Base-by-base conservation (phyloP, 2,329 filamentous ascomycete species). In the Ophiostoma novo-ulmi region DNA sequence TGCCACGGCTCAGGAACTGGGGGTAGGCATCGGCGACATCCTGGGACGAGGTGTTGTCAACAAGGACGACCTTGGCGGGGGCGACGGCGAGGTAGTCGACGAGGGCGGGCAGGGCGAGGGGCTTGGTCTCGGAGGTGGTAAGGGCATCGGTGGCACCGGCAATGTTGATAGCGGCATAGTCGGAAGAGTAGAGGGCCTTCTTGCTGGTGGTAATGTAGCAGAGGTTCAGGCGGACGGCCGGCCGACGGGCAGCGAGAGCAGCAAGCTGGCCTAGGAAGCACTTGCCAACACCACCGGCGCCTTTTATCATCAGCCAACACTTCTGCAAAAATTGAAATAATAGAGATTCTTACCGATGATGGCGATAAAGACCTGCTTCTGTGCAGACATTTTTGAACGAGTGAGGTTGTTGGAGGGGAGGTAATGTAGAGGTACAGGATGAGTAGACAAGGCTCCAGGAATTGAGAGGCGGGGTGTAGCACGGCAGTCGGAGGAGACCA, bases 31-130 rank as follows among this genome's bases (percentile, higher is more conserved):
- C 87, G 67, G 94, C 95, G 39, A 99, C 85, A 74, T 91, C 89
- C 76, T 94, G 90, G 75, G 92, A 94, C 81, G 92, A 96, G 69
- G 95, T 99, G 83, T 98, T 98, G 85, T 99, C 95, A 74, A 99
- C 89, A 39, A 99, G 84, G 64, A 99, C 85, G 63, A 91, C 89
- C 78, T 91, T 92, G 72, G 88, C 87, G 2, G 93, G 93, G 0
- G 93, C 91, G 63, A 87, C 86, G 72, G 89, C 86, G 65, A 99
- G 89, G 80, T 92, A 96, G 44, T 90, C 87, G 74, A 90, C 87
- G 55, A 96, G 86, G 76, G 94, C 86, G 63, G 90, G 80, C 65
- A 93, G 84, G 52, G 87, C 81, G 22, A 92, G 86, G 11, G 92
- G 86, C 2, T 89, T 82, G 74, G 89, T 88, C 38, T 84, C 82